These are phyloP conservation scores for Trichoderma cornu-damae DNA, from an alignment of 2,329 filamentous ascomycete species.

Conservation along the genomic window DNA sequence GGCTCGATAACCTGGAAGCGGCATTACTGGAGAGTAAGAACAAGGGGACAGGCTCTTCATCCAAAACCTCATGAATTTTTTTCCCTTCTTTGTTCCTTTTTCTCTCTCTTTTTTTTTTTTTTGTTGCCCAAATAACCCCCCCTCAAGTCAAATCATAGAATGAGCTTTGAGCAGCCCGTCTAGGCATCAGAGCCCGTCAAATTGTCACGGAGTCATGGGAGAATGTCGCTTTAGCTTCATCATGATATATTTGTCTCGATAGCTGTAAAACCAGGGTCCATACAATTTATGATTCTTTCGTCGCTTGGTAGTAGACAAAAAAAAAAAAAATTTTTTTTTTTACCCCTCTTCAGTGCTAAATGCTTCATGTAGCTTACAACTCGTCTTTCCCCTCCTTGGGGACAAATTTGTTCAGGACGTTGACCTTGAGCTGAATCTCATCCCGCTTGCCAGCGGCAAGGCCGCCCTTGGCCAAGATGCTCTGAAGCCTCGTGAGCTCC, in stretches of 20 bases:
- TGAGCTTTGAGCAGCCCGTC: not conserved
- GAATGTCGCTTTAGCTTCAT: not conserved
- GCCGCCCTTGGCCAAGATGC: conserved; percentile 79
- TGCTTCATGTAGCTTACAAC: conserved; percentile 28
- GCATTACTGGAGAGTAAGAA: conserved; percentile 58
- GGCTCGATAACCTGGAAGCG: conserved; percentile 77
- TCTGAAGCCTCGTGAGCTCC: conserved; percentile 75
- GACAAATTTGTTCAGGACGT: conserved; percentile 77
- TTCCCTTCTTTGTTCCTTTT: no score
- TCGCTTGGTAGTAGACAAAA: conserved; percentile 7
- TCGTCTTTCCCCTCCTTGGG: conserved; percentile 56
- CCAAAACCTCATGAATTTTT: conserved; percentile 9
- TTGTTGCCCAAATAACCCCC: no score
- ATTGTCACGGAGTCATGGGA: conserved; percentile 9
- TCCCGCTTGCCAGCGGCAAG: conserved; percentile 82
- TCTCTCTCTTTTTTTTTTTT: no score
- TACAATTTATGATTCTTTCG: conserved; percentile 11
- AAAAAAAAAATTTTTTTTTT: not conserved
- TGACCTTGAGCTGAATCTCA: conserved; percentile 78
- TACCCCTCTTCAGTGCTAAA: not conserved
- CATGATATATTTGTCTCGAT: conserved; percentile 8
- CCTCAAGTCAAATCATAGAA: not conserved
- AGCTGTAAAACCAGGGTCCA: conserved; percentile 1
- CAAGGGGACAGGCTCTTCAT: conserved; percentile 33
- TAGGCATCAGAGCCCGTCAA: not conserved